Evolutionary conservation across 345 rosid genomes (phyloP).

Genomic region (Populus deltoides): DNA sequence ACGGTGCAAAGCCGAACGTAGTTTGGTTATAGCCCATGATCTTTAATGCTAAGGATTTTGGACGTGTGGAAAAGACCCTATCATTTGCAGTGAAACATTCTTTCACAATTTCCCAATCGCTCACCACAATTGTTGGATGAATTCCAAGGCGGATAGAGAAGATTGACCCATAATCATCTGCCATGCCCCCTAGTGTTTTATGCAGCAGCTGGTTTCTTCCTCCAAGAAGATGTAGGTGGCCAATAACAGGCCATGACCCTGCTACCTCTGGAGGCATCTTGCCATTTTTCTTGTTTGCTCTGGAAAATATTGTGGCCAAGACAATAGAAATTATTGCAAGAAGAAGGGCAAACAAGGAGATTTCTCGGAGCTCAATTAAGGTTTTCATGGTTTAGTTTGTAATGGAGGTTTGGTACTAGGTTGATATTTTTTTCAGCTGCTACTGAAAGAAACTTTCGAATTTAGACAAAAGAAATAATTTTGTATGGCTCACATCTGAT

Average conservation of each 20-base stretch:
- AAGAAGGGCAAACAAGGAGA: too few relatives aligned
- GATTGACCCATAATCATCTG: neutral
- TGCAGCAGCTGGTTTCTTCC: neutral
- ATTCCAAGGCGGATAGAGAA: neutral
- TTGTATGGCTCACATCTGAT: too few relatives aligned
- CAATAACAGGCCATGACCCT: neutral
- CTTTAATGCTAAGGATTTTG: neutral
- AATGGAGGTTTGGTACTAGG: too few relatives aligned
- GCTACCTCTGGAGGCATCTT: neutral
- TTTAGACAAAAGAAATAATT: too few relatives aligned
- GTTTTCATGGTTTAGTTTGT: too few relatives aligned
- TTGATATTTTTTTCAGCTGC: too few relatives aligned
- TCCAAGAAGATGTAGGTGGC: neutral
- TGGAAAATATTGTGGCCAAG: too few relatives aligned
- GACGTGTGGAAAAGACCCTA: neutral
- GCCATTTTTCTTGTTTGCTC: neutral
- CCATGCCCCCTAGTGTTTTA: neutral
- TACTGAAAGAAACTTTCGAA: too few relatives aligned
- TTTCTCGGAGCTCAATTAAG: too few relatives aligned
- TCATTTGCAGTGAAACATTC: conserved; percentile 1
- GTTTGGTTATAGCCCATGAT: neutral
- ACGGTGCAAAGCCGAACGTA: neutral
- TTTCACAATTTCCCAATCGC: neutral
- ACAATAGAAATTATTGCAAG: too few relatives aligned
- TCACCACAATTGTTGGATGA: neutral